These are phyloP conservation scores for Cajanus cajan DNA, from an alignment of 306 rosid species.

Conservation along the genomic window DNA sequence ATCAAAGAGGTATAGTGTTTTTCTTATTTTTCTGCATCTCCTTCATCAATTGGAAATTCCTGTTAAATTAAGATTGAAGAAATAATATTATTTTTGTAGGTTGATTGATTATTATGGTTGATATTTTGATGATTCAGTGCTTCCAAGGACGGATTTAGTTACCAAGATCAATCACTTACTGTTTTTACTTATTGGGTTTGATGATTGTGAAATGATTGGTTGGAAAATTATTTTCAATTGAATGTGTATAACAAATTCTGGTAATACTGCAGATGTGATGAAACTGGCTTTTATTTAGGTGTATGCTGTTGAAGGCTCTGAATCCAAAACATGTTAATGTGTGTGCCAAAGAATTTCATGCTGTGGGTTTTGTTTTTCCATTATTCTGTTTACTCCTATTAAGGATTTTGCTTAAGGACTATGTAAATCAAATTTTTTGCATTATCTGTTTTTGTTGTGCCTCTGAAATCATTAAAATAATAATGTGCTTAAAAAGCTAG, in stretches of 20 bases:
- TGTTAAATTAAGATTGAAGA: constrained; percentile 4
- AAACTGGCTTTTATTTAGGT: neutral
- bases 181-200: neutral
- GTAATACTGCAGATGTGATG: neutral
- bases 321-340: constrained; percentile 9
- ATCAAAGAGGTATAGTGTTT: constrained; percentile 59
- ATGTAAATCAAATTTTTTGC: neutral
- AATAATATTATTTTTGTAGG: neutral
- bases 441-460: constrained; percentile 20
- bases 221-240: neutral
- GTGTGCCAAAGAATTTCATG: neutral
- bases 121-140: neutral
- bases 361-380: neutral
- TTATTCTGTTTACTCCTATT: neutral
- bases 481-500: constrained; percentile 25
- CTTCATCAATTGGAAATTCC: neutral
- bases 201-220: constrained; percentile 21
- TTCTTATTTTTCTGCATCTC: constrained; percentile 34
- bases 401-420: constrained; percentile 1
- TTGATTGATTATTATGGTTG: constrained; percentile 1
- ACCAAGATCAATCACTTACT: neutral
- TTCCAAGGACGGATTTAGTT: neutral
- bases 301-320: neutral
- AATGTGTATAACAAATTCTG: neutral
- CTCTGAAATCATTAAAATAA: neutral